Evolutionary conservation across 129 eudicot species (phyloP), one percentile per base, ranked within the genome.

Genomic region (Flaveria linearis): DNA sequence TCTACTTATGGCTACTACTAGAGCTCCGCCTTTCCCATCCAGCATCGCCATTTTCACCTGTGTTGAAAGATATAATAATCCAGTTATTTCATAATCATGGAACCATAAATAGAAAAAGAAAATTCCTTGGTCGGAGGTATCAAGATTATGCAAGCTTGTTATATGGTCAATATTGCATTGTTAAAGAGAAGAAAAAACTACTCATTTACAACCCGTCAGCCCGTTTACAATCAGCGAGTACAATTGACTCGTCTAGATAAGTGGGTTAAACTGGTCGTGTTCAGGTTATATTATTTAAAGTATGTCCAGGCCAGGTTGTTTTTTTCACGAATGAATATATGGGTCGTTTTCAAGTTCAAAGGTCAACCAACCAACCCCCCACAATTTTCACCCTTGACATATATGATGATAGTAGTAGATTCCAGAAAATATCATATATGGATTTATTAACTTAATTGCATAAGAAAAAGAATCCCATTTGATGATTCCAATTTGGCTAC

Each of bases 11-110:
- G 82, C 13, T 23, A 60, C 71, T 57, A 28, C 76, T 17, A 25
- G 26, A 58, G 47, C 52, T 45, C 80, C 7, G 12, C 9, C 15
- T 20, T 39, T 57, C 36, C 42, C 0, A 69, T 26, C 75, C 76
- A 63, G 23, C 63, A 16, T 52, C 41, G 57, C 73, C 78, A 72
- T 72, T 79, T 72, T 72, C 77, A 72, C 49, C 83, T 79, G 72
- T 17, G 22, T 60, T 55, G 10, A 56, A n/a, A 18, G 23, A 71
- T 9, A 23, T 50, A 23, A 7, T 1, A 41, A 16, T 11, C 14
- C 5, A 55, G 43, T 68, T 45, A 77, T 41, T 68, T 77, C 58
- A 55, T 55, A 57, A 41, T 53, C 33, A 51, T 9, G 18, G 4
- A 68, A 39, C n/a, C n/a, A 11, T 30, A 76, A 5, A 8, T 14